phyloP scores from a whole-genome alignment of 805 yeast genomes.

The Candida railenensis region DNA sequence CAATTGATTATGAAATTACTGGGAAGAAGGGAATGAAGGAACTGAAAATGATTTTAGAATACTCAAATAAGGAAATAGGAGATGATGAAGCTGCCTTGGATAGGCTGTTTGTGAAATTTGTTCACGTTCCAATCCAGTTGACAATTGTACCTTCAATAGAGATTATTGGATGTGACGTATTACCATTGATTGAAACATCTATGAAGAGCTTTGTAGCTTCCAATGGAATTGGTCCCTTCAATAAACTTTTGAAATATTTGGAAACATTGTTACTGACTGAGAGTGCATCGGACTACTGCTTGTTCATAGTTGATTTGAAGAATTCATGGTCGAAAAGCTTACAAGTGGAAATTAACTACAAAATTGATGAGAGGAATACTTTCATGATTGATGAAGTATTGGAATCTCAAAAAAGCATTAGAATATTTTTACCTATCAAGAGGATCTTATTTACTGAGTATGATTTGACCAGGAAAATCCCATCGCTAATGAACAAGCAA shows the following conservation, averaged over 20 bases:
- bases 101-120: slow-evolving; percentile 45
- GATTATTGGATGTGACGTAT: slow-evolving; percentile 70
- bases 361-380: slow-evolving; percentile 17
- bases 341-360: slow-evolving; percentile 27
- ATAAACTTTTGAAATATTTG: neutral
- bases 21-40: slow-evolving; percentile 76
- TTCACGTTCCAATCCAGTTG: slow-evolving; percentile 67
- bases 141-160: slow-evolving; percentile 75
- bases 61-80: slow-evolving; percentile 38
- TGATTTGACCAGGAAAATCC: slow-evolving; percentile 54
- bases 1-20: slow-evolving; percentile 54
- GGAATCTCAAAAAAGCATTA: slow-evolving; percentile 29
- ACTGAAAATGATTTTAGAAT: slow-evolving; percentile 64
- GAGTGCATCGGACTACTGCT: slow-evolving; percentile 52
- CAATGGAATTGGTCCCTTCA: neutral
- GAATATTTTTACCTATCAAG: slow-evolving; percentile 71
- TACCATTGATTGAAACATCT: slow-evolving; percentile 48
- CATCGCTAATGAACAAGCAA: slow-evolving; percentile 70
- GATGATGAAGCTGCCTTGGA: slow-evolving; percentile 1
- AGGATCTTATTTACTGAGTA: slow-evolving; percentile 46
- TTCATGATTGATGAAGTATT: slow-evolving; percentile 29
- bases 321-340: slow-evolving; percentile 73
- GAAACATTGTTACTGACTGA: slow-evolving; percentile 12
- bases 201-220: slow-evolving; percentile 6
- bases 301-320: slow-evolving; percentile 71